Evolutionary conservation across 225 moss, liverwort and hornwort species (phyloP), one percentile per base, ranked within the genome.

Genomic region (Polytrichum commune): DNA sequence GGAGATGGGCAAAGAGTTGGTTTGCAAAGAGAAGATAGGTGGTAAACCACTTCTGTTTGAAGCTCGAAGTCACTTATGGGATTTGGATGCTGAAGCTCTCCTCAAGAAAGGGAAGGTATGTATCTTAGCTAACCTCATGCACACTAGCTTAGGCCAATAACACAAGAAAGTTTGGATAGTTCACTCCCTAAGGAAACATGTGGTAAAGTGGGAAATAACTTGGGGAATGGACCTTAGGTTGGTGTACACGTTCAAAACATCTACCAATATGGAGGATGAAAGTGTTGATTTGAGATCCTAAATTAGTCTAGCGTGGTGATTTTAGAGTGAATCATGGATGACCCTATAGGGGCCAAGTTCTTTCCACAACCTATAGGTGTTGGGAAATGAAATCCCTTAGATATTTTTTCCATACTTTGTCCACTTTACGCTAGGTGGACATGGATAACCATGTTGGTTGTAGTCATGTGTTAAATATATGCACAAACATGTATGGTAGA

Each of bases 31-130:
- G 13, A 5, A 7, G 2, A 1, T 33, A 57, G 27, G 23, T 27
- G 29, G 29, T 20, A 38, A 57, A 22, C 23, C 8, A 5, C 7
- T 18, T 5, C 7, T 22, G 0, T 5, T 26, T 18, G 60, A 1
- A 35, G 27, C 10, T 0, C 57, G 8, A 10, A 57, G 32, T 23
- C 78, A 82, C 72, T 65, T 82, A 27, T 82, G 74, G 77, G 32
- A 72, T 69, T 72, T 66, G 60, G 4, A 60, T 0, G 72, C 72
- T 4, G 0, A 72, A 57, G 9, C 1, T 0, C 1, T 26, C 20
- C 57, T 78, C 4, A 54, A 32, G 9, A 24, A 71, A 7, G 55
- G 27, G 9, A 20, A 69, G 68, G 68, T 66, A 29, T 24, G 19
- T 62, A 3, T 0, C 8, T 7, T 62, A 8, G 3, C n/a, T 20